These are phyloP conservation scores for Monosporascus sp. DNA, from an alignment of 2,329 filamentous ascomycete genomes.

Conservation along the genomic window DNA sequence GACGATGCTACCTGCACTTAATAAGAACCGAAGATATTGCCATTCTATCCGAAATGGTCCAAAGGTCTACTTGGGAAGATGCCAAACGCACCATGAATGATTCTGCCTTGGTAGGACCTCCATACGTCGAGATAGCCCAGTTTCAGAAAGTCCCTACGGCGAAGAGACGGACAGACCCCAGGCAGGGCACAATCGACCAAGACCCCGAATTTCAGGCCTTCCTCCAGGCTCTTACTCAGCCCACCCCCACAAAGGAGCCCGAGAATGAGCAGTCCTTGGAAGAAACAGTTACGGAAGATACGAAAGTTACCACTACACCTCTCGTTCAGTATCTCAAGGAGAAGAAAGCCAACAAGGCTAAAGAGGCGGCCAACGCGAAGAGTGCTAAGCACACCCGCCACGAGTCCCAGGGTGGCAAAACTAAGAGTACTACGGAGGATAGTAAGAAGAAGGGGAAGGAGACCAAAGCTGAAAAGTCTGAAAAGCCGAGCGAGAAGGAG, in stretches of 20 bases:
- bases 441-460: conserved; percentile 55
- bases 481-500: conserved; percentile 55
- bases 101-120: conserved; percentile 69
- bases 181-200: conserved; percentile 93
- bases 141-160: conserved; percentile 77
- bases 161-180: conserved; percentile 71
- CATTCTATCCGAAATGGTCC: conserved; percentile 64
- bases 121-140: conserved; percentile 73
- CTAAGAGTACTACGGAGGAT: conserved; percentile 42
- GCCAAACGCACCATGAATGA: conserved; percentile 70
- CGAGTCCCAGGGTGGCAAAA: conserved; percentile 47
- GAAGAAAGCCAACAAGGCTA: conserved; percentile 74
- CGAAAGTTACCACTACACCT: conserved; percentile 74
- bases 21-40: conserved; percentile 64
- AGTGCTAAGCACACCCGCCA: conserved; percentile 51
- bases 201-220: conserved; percentile 95
- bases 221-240: conserved; percentile 78
- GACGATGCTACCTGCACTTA: conserved; percentile 78
- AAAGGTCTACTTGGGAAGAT: conserved; percentile 69
- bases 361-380: conserved; percentile 51
- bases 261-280: conserved; percentile 43
- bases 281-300: conserved; percentile 43
- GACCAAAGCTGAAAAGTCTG: conserved; percentile 54
- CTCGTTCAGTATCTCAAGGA: conserved; percentile 86
- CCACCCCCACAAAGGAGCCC: conserved; percentile 40